These are phyloP conservation scores for Carex littledalei DNA, from an alignment of 176 grass and related monocot species.

Conservation along the genomic window DNA sequence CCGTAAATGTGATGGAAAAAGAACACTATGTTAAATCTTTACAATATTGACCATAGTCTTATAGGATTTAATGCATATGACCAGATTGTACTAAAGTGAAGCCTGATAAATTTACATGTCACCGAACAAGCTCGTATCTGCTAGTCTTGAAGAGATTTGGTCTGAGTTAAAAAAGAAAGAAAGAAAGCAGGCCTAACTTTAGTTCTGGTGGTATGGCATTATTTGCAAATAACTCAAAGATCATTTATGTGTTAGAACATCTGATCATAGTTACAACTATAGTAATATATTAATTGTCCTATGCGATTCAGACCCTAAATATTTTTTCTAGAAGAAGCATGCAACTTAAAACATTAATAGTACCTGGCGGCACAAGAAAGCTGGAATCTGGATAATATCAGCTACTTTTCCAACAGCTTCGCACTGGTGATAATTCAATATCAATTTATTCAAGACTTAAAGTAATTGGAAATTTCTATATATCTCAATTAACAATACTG, in stretches of 20 bases:
- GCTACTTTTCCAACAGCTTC: slow-evolving; percentile 92
- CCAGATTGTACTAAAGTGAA: background rate
- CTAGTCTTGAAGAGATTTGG: background rate
- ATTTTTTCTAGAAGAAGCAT: background rate
- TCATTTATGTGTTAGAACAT: background rate
- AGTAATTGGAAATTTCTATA: too few species aligned
- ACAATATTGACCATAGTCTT: slow-evolving; percentile 12
- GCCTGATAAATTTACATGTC: background rate
- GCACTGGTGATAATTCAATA: slow-evolving; percentile 40
- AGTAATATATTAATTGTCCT: background rate
- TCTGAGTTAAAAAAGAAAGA: background rate
- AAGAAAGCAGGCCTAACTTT: background rate
- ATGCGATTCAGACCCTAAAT: background rate
- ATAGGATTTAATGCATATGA: background rate
- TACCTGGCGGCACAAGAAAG: slow-evolving; percentile 96
- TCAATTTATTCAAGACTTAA: background rate
- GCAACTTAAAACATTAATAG: background rate
- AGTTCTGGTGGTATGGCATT: background rate
- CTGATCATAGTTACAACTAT: background rate
- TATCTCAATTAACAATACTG: too few species aligned
- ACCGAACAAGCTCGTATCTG: background rate
- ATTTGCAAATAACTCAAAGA: background rate
- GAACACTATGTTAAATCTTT: background rate
- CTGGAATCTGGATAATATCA: slow-evolving; percentile 98
- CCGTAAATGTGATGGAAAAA: background rate